phyloP scores from a whole-genome alignment of 352 stramenopile genomes.

The Phytophthora cryptogea region DNA sequence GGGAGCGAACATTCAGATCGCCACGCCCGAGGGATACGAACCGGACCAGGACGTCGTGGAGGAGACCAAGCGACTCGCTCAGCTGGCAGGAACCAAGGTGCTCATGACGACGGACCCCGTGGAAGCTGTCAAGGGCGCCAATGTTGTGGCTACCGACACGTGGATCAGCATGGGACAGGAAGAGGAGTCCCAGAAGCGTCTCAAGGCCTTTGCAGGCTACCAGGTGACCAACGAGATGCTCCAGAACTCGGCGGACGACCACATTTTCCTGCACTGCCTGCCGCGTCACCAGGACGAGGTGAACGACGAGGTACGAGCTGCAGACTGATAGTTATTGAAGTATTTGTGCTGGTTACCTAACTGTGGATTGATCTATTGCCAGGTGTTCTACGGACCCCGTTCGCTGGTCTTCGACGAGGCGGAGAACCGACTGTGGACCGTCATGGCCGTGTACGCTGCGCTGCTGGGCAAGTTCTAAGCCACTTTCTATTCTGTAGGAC shows the following conservation, averaged over 20 bases:
- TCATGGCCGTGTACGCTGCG: slow-evolving; percentile 95
- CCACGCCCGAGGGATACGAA: slow-evolving; percentile 94
- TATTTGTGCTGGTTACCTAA: background rate
- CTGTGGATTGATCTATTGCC: background rate
- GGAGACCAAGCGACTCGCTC: slow-evolving; percentile 88
- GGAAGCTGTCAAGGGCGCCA: slow-evolving; percentile 92
- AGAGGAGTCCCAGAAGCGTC: slow-evolving; percentile 92
- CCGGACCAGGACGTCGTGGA: slow-evolving; percentile 89
- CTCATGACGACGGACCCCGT: slow-evolving; percentile 90
- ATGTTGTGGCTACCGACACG: slow-evolving; percentile 97
- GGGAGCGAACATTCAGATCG: slow-evolving; percentile 93
- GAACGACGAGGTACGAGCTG: slow-evolving; percentile 89
- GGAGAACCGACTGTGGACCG: slow-evolving; percentile 99
- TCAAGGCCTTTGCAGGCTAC: slow-evolving; percentile 96
- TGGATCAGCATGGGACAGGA: slow-evolving; percentile 97
- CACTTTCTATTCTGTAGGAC: slow-evolving; percentile 5
- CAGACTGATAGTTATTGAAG: no score
- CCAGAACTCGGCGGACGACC: slow-evolving; percentile 84
- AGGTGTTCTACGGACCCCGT: slow-evolving; percentile 95
- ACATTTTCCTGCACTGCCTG: slow-evolving; percentile 98
- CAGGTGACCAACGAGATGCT: slow-evolving; percentile 94
- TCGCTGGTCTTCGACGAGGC: slow-evolving; percentile 97
- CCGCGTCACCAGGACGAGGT: slow-evolving; percentile 97
- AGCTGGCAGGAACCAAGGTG: slow-evolving; percentile 68
- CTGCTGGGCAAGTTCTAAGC: slow-evolving; percentile 42